Evolutionary conservation across 78 protist genomes (phyloP), one percentile per base, ranked within the genome.

Genomic region (Dictyostelium discoideum): DNA sequence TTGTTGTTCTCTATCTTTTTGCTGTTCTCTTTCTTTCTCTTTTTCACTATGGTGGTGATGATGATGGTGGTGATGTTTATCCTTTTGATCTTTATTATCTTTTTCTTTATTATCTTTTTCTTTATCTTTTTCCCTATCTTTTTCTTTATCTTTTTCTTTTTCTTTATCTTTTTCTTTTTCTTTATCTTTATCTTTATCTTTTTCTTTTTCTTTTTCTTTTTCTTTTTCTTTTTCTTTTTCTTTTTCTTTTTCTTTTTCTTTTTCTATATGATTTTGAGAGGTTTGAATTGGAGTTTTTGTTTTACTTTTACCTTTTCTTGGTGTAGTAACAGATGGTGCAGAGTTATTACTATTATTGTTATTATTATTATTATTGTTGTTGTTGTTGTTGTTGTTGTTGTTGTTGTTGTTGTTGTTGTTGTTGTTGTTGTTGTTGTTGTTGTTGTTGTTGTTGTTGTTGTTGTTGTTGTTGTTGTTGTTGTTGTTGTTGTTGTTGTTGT

Each of bases 61-160:
- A 10, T 57, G 50, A 50, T 73, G 46, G 42, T 54, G 26, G 2
- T 48, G 37, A 10, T 26, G 0, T 32, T 72, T 6, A 57, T 37
- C 10, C 67, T 69, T 63, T 24, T 42, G 72, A 37, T 85, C 60
- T 73, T 5, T 42, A 42, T 29, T 85, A 67, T 24, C 76, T 86
- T 76, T 86, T 57, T 85, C 60, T 73, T 5, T 42, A 42, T 29
- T 85, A 67, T 24, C 76, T 86, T 76, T 86, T 84, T 22, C 60
- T 4, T 8, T 48, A 16, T 22, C 57, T 65, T 81, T 81, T 81
- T 48, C 22, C n/a, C 32, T 32, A 9, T 77, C 74, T 80, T 20
- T 80, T n/a, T n/a, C n/a, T n/a, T n/a, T n/a, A n/a, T n/a, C n/a
- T n/a, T n/a, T n/a, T n/a, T n/a, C n/a, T n/a, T n/a, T n/a, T n/a